A percentile compares a stretch with the other conserved stretches of the same genome.
These are phyloP conservation scores for Pseudogymnoascus sp. DNA, from an alignment of 2,329 filamentous ascomycete species.

Conservation along the genomic window DNA sequence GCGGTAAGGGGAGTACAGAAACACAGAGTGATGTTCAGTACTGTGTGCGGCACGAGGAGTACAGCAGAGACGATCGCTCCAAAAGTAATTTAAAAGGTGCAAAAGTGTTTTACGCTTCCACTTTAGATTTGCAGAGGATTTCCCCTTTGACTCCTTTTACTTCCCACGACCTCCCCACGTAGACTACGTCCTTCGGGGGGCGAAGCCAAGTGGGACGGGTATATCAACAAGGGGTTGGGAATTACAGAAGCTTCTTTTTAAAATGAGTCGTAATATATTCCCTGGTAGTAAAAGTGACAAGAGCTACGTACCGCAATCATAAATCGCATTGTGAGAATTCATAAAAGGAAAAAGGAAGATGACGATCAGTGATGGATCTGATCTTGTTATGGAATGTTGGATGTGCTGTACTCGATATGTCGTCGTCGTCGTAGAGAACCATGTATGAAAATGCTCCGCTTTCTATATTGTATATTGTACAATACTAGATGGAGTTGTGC, in stretches of 20 bases:
- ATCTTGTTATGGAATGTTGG: not conserved
- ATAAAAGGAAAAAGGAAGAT: not conserved
- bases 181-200: not conserved
- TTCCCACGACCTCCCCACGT: not conserved
- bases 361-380: not conserved
- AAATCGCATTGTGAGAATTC: not conserved
- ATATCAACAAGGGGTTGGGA: not conserved
- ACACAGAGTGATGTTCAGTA: not conserved
- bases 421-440: no score
- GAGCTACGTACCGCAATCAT: not conserved
- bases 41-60: not conserved
- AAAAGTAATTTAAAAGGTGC: constrained; percentile 1
- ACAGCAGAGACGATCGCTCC: constrained; percentile 4
- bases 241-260: constrained; percentile 8
- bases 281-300: not conserved
- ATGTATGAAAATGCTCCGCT: not conserved
- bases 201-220: constrained; percentile 2
- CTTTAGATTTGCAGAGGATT: not conserved
- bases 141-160: not conserved
- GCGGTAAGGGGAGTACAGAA: not conserved
- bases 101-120: constrained; percentile 2
- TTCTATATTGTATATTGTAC: not conserved
- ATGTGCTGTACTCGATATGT: no score
- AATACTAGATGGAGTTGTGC: not conserved
- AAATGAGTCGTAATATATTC: not conserved